Percentiles rank a stretch among this genome's conserved stretches.
Conservation (phyloP, 768 basidiomycete genomes). For the Mrakia frigida region DNA sequence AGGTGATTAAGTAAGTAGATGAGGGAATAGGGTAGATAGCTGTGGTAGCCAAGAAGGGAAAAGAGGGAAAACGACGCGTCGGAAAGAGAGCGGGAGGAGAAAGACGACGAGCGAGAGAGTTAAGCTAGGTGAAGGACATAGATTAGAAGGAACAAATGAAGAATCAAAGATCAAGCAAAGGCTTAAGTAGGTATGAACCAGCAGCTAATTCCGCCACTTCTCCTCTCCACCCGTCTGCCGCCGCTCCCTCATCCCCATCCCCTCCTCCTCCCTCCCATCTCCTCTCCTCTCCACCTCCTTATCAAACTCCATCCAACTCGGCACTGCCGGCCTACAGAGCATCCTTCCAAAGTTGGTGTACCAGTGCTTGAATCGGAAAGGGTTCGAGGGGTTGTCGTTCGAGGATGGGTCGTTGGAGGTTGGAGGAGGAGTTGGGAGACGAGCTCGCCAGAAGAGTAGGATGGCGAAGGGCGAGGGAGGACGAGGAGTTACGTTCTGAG, state of each 20-base stretch:
- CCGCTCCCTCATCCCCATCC: neutral
- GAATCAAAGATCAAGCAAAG: too few relatives aligned
- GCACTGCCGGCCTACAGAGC: slow-evolving; percentile 72
- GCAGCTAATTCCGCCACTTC: neutral
- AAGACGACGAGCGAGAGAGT: too few relatives aligned
- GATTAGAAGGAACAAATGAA: too few relatives aligned
- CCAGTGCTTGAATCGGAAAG: slow-evolving; percentile 77
- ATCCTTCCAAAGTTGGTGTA: slow-evolving; percentile 66
- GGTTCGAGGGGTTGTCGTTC: slow-evolving; percentile 51
- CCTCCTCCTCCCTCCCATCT: neutral
- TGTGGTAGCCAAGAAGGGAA: too few relatives aligned
- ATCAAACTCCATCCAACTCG: slow-evolving; percentile 55
- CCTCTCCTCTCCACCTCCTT: neutral
- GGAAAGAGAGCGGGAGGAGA: too few relatives aligned
- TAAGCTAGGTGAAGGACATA: too few relatives aligned
- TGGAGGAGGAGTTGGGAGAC: neutral
- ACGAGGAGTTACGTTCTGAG: slow-evolving; percentile 75
- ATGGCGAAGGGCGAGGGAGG: slow-evolving; percentile 58
- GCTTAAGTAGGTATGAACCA: too few relatives aligned
- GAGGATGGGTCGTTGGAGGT: neutral
- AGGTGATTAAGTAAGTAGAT: too few relatives aligned
- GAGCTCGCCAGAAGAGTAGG: slow-evolving; percentile 17
- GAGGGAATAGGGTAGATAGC: too few relatives aligned
- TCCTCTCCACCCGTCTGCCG: neutral
- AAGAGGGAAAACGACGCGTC: too few relatives aligned